Evolutionary conservation across 495 filamentous ascomycete genomes (phyloP), one percentile per base, ranked within the genome.

Genomic region (Jackrogersella minutella): DNA sequence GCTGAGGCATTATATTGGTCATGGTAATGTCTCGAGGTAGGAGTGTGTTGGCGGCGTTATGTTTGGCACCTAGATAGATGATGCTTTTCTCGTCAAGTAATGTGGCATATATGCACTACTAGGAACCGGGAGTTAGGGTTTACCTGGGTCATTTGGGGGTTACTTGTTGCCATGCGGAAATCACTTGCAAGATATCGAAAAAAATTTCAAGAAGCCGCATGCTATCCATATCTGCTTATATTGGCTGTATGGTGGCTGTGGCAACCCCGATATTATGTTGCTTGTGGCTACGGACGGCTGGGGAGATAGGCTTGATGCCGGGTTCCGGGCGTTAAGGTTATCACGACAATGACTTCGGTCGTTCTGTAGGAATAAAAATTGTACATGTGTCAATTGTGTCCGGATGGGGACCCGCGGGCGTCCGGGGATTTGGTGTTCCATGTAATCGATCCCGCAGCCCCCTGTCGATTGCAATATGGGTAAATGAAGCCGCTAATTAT

Each of bases 381-480:
- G 17, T 16, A 57, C 33, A 40, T 49, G 41, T 63, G 43, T 33
- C 40, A 24, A 31, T n/a, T n/a, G 30, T 24, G 40, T 64, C 43
- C 51, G 52, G 22, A 57, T 64, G 33, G 26, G 60, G 61, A 41
- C n/a, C 51, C 1, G n/a, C 43, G 61, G 52, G 44, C 46, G 30
- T 58, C 46, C 43, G 44, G 53, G 44, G 43, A 36, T 46, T 50
- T 19, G 24, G 31, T 11, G 28, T 28, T 53, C 39, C 34, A 53
- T n/a, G 17, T 53, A n/a, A 28, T 16, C 24, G 37, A 44, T 54
- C 37, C 39, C 36, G 37, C 19, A 46, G n/a, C 17, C 36, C 53
- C 62, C 37, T 64, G 62, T 58, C 53, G 26, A 54, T 51, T 24
- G 53, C 37, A 66, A 59, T 66, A 66, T 66, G 55, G 62, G 59